A percentile compares a stretch with the other conserved stretches of the same genome.
These are phyloP conservation scores for Saturnispora kantuleensis DNA, from an alignment of 805 yeast species.

Conservation along the genomic window DNA sequence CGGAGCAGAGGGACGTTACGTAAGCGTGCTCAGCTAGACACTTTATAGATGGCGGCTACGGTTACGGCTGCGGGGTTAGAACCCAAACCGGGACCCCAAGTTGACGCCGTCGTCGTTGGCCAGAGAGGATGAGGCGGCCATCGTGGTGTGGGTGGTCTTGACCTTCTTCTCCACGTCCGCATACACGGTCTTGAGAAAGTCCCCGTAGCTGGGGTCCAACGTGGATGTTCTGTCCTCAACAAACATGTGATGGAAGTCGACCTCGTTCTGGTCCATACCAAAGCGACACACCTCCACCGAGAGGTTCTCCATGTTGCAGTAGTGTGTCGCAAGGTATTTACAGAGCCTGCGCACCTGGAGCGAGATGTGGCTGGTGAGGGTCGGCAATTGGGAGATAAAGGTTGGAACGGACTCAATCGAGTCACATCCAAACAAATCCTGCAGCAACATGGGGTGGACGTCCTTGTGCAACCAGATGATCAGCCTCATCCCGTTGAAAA, in stretches of 20 bases:
- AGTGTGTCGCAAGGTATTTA: slow-evolving; percentile 37
- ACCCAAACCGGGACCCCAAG: slow-evolving; percentile 10
- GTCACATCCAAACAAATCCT: slow-evolving; percentile 66
- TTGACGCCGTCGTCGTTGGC: slow-evolving; percentile 10
- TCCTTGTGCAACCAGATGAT: slow-evolving; percentile 61
- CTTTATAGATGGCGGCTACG: neutral
- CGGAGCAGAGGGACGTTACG: neutral
- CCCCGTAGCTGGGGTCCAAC: slow-evolving; percentile 48
- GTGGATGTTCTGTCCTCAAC: slow-evolving; percentile 64
- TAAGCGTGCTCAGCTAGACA: neutral
- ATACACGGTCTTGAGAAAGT: slow-evolving; percentile 61
- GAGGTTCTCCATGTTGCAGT: slow-evolving; percentile 29
- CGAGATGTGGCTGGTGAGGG: slow-evolving; percentile 58
- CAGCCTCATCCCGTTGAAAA: slow-evolving; percentile 57
- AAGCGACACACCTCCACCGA: slow-evolving; percentile 55
- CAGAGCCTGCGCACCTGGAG: slow-evolving; percentile 57
- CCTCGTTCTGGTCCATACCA: slow-evolving; percentile 51
- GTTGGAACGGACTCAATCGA: slow-evolving; percentile 39
- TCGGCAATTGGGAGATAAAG: slow-evolving; percentile 51
- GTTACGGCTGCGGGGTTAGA: neutral
- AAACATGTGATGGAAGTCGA: slow-evolving; percentile 46
- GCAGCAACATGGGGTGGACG: slow-evolving; percentile 54
- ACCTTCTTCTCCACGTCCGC: slow-evolving; percentile 45
- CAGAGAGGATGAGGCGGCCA: neutral
- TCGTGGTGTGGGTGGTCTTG: slow-evolving; percentile 14